A percentile compares a stretch with the other conserved stretches of the same genome.
Conservation (phyloP, 768 basidiomycete genomes). For the Dioszegia hungarica region DNA sequence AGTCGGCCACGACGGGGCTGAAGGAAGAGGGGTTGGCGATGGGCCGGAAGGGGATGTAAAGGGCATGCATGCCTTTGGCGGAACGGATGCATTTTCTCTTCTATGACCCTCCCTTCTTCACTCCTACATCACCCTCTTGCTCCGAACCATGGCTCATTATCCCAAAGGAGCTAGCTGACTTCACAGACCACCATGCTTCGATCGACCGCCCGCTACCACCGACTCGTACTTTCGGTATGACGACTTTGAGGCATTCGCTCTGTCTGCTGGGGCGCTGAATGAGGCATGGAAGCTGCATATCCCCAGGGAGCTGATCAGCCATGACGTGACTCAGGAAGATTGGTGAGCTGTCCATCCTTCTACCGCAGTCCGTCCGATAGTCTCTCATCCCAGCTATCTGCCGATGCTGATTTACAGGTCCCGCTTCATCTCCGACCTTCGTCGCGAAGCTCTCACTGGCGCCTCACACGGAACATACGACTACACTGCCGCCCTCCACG, state of each 20-base stretch:
- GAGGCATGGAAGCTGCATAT: conserved; percentile 33
- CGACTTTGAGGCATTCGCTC: conserved; percentile 32
- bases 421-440: conserved; percentile 35
- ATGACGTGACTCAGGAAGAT: conserved; percentile 37
- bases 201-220: conserved; percentile 30
- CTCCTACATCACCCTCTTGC: no score
- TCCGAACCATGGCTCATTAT: no score
- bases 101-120: no score
- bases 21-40: neutral
- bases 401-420: conserved; percentile 11
- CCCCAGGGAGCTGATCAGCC: conserved; percentile 31
- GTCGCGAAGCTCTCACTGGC: conserved; percentile 28
- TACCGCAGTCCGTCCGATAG: no score
- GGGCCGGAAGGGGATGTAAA: neutral
- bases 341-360: conserved; percentile 23
- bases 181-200: conserved; percentile 35
- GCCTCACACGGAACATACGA: conserved; percentile 13
- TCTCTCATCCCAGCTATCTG: neutral
- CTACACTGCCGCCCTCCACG: conserved; percentile 4
- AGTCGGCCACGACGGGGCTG: neutral
- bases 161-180: neutral
- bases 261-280: conserved; percentile 29
- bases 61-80: conserved; percentile 3
- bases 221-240: conserved; percentile 38
- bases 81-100: no score